These are phyloP conservation scores for Bombardia bombarda DNA, from an alignment of 495 filamentous ascomycete genomes.

Conservation along the genomic window DNA sequence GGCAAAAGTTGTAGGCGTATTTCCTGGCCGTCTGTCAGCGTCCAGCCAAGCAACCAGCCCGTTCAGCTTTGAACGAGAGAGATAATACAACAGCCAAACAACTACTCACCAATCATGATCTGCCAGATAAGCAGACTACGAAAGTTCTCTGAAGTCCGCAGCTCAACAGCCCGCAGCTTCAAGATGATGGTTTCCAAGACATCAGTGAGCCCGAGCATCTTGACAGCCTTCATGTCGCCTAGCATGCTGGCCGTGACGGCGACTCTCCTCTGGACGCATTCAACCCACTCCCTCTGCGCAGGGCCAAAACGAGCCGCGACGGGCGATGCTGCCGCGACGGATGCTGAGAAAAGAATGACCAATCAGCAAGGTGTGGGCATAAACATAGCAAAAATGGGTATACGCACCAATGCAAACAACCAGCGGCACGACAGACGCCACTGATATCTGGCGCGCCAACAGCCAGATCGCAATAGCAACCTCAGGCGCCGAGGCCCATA, in stretches of 20 bases:
- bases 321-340: no score
- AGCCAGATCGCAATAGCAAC: conserved; percentile 48
- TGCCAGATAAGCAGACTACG: conserved; percentile 32
- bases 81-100: no score
- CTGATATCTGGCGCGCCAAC: conserved; percentile 42
- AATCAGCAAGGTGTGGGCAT: no score
- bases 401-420: background rate
- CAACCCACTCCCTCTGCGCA: conserved; percentile 29
- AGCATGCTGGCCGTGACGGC: conserved; percentile 28
- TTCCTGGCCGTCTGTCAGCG: no score
- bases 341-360: no score
- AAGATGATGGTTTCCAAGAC: conserved; percentile 30
- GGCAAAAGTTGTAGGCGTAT: conserved; percentile 28
- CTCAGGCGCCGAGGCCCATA: conserved; percentile 38
- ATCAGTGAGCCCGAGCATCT: conserved; percentile 31
- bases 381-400: no score
- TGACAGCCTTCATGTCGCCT: conserved; percentile 33
- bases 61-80: no score
- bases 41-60: no score
- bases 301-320: no score
- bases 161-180: conserved; percentile 41
- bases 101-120: background rate
- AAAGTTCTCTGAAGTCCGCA: conserved; percentile 47
- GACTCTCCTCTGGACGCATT: conserved; percentile 27
- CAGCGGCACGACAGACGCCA: conserved; percentile 44